phyloP scores from a whole-genome alignment of 331 rosid genomes.

The Phaseolus coccineus region DNA sequence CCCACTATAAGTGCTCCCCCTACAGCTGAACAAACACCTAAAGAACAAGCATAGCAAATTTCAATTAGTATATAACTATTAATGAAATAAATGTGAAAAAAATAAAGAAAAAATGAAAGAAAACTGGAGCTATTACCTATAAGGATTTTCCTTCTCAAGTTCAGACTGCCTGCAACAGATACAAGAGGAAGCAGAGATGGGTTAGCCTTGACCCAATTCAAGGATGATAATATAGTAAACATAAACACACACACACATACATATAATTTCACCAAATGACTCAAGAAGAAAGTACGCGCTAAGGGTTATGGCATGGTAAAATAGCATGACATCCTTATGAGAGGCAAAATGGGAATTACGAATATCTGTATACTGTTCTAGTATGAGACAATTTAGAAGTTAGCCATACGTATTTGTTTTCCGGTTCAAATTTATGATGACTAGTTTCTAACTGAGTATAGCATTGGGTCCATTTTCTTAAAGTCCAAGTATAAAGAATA shows the following conservation, averaged over 20 bases:
- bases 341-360: neutral
- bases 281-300: conserved; percentile 10
- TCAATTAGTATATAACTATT: neutral
- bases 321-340: conserved; percentile 25
- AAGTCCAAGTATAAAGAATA: neutral
- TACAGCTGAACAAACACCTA: conserved; percentile 43
- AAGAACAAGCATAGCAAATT: neutral
- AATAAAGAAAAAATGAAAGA: neutral
- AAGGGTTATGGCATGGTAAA: neutral
- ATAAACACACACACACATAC: no score
- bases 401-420: no score
- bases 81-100: neutral
- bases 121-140: conserved; percentile 44
- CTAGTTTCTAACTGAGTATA: neutral
- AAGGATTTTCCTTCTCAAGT: neutral
- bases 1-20: conserved; percentile 20
- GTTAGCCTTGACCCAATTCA: conserved; percentile 30
- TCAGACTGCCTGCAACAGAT: neutral
- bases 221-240: neutral
- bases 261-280: neutral
- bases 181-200: conserved; percentile 7
- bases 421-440: no score
- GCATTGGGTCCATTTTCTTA: neutral
- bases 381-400: neutral
- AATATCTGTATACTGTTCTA: neutral